Evolutionary conservation across 2,329 filamentous ascomycete species (phyloP).

Genomic region (Tolypocladium pustulatum): DNA sequence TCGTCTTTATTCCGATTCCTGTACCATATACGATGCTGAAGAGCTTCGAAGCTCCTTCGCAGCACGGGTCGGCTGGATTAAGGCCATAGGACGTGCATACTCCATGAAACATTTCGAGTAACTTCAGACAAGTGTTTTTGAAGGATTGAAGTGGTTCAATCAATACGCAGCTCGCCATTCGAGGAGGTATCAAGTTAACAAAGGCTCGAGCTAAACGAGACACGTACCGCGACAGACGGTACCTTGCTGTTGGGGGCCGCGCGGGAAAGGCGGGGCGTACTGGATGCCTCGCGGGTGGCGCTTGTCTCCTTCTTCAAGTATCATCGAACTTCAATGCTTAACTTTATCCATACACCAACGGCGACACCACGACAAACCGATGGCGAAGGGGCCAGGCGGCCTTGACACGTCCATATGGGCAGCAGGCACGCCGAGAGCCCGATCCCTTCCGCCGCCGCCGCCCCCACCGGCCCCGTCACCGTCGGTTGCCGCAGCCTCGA

Average conservation of each 20-base stretch:
- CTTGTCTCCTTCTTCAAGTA: not conserved
- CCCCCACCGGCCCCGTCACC: not conserved
- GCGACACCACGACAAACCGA: not conserved
- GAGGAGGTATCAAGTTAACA: too few relatives aligned
- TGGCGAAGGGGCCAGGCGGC: constrained; percentile 5
- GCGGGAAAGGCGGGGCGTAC: not conserved
- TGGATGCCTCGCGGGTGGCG: not conserved
- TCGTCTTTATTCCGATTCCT: too few relatives aligned
- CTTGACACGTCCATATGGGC: constrained; percentile 7
- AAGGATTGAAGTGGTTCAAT: too few relatives aligned
- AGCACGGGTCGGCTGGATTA: too few relatives aligned
- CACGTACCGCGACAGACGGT: too few relatives aligned
- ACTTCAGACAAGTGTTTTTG: too few relatives aligned
- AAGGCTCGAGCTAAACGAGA: too few relatives aligned
- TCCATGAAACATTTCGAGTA: too few relatives aligned
- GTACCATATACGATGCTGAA: too few relatives aligned
- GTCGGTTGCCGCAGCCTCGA: not conserved
- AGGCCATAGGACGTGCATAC: too few relatives aligned
- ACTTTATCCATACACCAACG: not conserved
- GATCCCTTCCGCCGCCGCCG: constrained; percentile 2
- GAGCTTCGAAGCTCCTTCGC: not conserved
- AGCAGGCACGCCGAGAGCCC: not conserved
- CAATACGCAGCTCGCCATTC: too few relatives aligned
- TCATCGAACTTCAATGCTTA: not conserved
- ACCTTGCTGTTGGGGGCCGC: not conserved